phyloP scores from a whole-genome alignment of 257 asterid species.

The Fraxinus excelsior region DNA sequence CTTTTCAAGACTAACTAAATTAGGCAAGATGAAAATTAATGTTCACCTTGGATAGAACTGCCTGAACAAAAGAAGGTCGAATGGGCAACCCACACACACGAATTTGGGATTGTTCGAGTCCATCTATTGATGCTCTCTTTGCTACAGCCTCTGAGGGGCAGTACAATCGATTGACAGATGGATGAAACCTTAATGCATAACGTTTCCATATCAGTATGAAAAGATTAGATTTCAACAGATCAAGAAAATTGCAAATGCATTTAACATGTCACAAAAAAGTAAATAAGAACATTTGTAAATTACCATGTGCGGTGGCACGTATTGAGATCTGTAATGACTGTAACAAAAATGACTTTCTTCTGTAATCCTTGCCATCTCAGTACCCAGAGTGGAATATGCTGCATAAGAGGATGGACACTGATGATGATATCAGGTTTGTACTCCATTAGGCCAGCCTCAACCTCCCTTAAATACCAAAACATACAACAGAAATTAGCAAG shows the following conservation, averaged over 20 bases:
- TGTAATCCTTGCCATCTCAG: constrained; percentile 96
- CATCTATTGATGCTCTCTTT: constrained; percentile 76
- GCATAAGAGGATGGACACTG: constrained; percentile 98
- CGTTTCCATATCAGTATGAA: constrained; percentile 20
- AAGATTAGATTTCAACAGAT: not conserved
- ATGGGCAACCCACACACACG: constrained; percentile 89
- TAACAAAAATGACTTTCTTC: constrained; percentile 81
- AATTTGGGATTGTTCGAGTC: constrained; percentile 73
- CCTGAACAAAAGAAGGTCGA: constrained; percentile 84
- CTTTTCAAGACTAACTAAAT: constrained; percentile 4
- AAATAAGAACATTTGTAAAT: not conserved
- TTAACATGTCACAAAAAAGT: not conserved
- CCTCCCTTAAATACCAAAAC: constrained; percentile 55
- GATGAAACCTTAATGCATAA: constrained; percentile 72
- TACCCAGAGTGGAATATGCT: constrained; percentile 93
- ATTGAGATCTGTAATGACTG: constrained; percentile 88
- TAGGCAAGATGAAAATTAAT: not conserved
- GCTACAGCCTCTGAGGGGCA: constrained; percentile 91
- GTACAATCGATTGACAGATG: constrained; percentile 78
- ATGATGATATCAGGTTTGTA: constrained; percentile 94
- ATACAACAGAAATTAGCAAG: not conserved
- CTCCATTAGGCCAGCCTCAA: constrained; percentile 99
- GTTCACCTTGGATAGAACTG: constrained; percentile 73
- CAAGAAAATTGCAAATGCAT: not conserved
- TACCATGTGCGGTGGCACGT: constrained; percentile 98